Percentiles rank a stretch among this genome's conserved stretches.
Evolutionary conservation across 2,329 filamentous ascomycete species (phyloP).

Genomic region (Aureobasidium sp.): DNA sequence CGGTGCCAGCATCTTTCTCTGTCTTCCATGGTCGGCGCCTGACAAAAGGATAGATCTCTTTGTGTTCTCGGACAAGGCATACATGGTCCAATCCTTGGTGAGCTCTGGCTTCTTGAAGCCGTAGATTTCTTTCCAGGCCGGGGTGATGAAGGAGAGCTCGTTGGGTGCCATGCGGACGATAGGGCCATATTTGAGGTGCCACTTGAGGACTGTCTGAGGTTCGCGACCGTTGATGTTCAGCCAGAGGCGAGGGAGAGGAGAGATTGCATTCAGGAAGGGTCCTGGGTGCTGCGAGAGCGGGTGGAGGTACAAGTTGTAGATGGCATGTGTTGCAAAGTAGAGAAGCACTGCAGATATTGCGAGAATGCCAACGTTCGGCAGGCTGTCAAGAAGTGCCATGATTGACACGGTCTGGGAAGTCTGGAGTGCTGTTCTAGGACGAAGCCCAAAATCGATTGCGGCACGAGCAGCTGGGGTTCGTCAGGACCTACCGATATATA

Average conservation of each 20-base stretch:
- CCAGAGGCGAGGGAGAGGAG: background rate
- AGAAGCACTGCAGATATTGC: background rate
- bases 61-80: background rate
- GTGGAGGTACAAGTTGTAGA: slow-evolving; percentile 12
- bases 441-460: background rate
- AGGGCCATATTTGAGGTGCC: slow-evolving; percentile 33
- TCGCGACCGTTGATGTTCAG: background rate
- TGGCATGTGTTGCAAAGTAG: background rate
- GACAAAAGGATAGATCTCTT: slow-evolving; percentile 20
- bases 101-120: slow-evolving; percentile 20
- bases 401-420: background rate
- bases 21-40: slow-evolving; percentile 28
- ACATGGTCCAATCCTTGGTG: slow-evolving; percentile 9
- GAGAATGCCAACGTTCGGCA: background rate
- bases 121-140: slow-evolving; percentile 32
- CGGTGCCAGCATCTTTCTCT: slow-evolving; percentile 32
- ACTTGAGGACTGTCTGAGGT: slow-evolving; percentile 9
- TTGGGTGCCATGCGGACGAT: slow-evolving; percentile 36
- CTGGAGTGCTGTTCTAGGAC: background rate
- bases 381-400: background rate
- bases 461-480: background rate
- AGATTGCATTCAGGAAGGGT: background rate
- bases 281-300: slow-evolving; percentile 13
- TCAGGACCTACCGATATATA: background rate
- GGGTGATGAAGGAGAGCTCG: slow-evolving; percentile 31